Percentiles rank a stretch among this genome's conserved stretches.
These are phyloP conservation scores for Clonostachys byssicola DNA, from an alignment of 2,329 filamentous ascomycete species.

Conservation along the genomic window DNA sequence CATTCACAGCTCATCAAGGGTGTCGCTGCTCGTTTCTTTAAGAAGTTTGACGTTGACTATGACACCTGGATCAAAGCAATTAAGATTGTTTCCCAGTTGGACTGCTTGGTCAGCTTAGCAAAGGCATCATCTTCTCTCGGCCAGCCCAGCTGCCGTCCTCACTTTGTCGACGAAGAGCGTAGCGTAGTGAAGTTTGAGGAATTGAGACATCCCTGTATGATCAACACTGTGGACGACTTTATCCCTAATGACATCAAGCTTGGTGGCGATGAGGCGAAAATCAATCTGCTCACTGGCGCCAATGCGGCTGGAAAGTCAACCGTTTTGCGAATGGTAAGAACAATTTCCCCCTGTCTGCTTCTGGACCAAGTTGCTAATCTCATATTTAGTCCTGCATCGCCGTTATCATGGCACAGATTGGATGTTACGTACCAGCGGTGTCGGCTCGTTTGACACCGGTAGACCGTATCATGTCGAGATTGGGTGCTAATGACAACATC, in stretches of 20 bases:
- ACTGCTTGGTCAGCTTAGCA: conserved; percentile 90
- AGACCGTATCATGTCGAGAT: conserved; percentile 96
- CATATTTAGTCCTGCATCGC: conserved; percentile 74
- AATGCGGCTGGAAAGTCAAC: conserved; percentile 98
- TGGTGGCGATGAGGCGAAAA: conserved; percentile 76
- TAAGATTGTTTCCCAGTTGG: conserved; percentile 84
- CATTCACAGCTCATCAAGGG: conserved; percentile 89
- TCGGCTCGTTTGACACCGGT: conserved; percentile 83
- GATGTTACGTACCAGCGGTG: conserved; percentile 82
- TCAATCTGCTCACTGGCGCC: conserved; percentile 88
- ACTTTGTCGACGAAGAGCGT: conserved; percentile 80
- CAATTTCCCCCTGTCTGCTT: neutral
- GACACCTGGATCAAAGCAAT: conserved; percentile 83
- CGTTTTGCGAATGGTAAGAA: conserved; percentile 80
- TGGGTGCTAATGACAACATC: conserved; percentile 98
- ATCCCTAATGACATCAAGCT: conserved; percentile 93
- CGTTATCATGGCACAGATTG: conserved; percentile 96
- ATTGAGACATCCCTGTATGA: conserved; percentile 91
- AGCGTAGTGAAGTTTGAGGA: conserved; percentile 90
- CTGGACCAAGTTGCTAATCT: conserved; percentile 12
- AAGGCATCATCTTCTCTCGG: conserved; percentile 83
- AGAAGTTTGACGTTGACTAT: conserved; percentile 85
- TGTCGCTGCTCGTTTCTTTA: conserved; percentile 77
- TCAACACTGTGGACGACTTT: conserved; percentile 84
- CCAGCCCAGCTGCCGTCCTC: conserved; percentile 80